A percentile compares a stretch with the other conserved stretches of the same genome.
These are phyloP conservation scores for Dendrobium chrysotoxum DNA, from an alignment of 106 monocot species.

Conservation along the genomic window DNA sequence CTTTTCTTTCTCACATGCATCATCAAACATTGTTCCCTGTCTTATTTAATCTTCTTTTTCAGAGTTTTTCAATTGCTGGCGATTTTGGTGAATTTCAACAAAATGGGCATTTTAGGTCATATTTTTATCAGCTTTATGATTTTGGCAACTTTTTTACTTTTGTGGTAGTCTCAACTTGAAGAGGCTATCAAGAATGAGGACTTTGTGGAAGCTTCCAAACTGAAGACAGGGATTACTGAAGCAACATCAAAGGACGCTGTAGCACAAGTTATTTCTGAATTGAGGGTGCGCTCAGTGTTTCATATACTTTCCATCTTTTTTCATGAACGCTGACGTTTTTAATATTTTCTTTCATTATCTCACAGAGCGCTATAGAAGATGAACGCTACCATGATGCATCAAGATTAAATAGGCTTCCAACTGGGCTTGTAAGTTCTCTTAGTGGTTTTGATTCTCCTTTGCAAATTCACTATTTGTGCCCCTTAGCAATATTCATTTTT, in stretches of 20 bases:
- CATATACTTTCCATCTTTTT: neutral
- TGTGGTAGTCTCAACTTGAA: conserved; percentile 81
- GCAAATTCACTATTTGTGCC: neutral
- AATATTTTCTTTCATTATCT: conserved; percentile 9
- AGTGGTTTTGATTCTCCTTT: neutral
- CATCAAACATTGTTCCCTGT: neutral
- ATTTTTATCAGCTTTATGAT: neutral
- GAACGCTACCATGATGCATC: conserved; percentile 88
- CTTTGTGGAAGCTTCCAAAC: conserved; percentile 70
- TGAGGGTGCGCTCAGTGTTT: conserved; percentile 35
- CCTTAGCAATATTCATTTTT: neutral
- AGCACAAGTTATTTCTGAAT: conserved; percentile 58
- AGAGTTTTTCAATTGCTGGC: neutral
- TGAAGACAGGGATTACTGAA: conserved; percentile 68
- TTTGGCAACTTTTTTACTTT: neutral
- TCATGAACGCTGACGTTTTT: neutral
- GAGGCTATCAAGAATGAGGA: conserved; percentile 92
- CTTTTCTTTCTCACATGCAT: neutral
- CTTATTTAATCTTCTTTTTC: neutral
- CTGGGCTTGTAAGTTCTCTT: conserved; percentile 52
- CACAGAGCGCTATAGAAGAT: conserved; percentile 64
- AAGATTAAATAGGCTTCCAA: conserved; percentile 53
- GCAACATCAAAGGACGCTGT: conserved; percentile 61
- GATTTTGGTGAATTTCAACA: neutral
- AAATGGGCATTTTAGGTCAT: neutral